Conservation (phyloP, 495 filamentous ascomycete genomes). For the Lasiosphaeria hispida region DNA sequence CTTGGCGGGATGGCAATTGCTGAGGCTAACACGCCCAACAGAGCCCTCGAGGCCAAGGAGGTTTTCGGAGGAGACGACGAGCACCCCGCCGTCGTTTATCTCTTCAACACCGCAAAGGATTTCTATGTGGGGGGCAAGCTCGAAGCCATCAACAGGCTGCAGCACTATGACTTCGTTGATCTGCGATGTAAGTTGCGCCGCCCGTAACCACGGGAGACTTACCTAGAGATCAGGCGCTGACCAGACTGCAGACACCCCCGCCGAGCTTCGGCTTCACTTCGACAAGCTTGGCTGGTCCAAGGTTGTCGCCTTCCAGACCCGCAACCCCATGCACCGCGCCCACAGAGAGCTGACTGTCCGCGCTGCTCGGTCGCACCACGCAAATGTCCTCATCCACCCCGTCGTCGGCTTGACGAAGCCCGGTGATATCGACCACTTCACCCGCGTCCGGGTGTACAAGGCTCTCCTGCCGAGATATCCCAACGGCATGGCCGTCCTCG, state of each 20-base stretch:
- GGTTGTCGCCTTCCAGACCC: slow-evolving; percentile 97
- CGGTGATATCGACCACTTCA: slow-evolving; percentile 99
- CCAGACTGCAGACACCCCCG: slow-evolving; percentile 71
- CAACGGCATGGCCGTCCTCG: slow-evolving; percentile 98
- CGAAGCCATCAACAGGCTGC: slow-evolving; percentile 87
- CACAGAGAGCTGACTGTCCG: slow-evolving; percentile 97
- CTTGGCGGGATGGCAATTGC: slow-evolving; percentile 18
- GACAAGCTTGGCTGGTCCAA: slow-evolving; percentile 97
- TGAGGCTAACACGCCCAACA: slow-evolving; percentile 34
- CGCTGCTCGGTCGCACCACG: slow-evolving; percentile 89
- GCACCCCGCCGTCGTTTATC: slow-evolving; percentile 89
- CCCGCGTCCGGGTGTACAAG: slow-evolving; percentile 96
- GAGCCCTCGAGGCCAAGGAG: slow-evolving; percentile 81
- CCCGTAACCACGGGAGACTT: not conserved
- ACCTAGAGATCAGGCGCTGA: slow-evolving; percentile 4
- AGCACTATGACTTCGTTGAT: slow-evolving; percentile 98
- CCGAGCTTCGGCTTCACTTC: slow-evolving; percentile 93
- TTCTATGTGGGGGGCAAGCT: slow-evolving; percentile 95
- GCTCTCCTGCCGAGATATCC: slow-evolving; percentile 95
- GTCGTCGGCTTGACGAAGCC: slow-evolving; percentile 98
- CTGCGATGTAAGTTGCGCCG: slow-evolving; percentile 65
- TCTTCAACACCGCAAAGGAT: slow-evolving; percentile 74
- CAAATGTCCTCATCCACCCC: slow-evolving; percentile 98
- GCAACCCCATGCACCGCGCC: slow-evolving; percentile 98
- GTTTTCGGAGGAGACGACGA: slow-evolving; percentile 94